A percentile compares a stretch with the other conserved stretches of the same genome.
Conservation (phyloP, 768 basidiomycete genomes). For the Lentinula boryana region DNA sequence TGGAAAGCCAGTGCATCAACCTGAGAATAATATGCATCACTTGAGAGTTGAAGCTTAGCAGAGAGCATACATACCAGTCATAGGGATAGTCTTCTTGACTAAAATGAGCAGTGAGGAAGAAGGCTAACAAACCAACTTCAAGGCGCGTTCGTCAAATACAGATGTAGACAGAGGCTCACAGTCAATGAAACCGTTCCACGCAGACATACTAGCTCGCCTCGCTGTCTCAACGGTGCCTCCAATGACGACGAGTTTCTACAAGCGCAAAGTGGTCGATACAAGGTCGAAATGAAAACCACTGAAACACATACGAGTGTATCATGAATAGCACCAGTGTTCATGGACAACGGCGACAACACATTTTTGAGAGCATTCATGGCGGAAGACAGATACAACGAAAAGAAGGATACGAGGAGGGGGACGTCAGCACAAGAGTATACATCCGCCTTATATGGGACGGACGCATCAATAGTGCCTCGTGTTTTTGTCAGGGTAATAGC, state of each 20-base stretch:
- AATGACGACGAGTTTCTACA: slow-evolving; percentile 83
- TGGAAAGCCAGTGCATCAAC: slow-evolving; percentile 87
- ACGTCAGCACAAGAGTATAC: slow-evolving; percentile 25
- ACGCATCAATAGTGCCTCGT: slow-evolving; percentile 22
- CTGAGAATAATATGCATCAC: slow-evolving; percentile 26
- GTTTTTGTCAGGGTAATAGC: slow-evolving; percentile 20
- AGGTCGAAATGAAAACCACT: not conserved
- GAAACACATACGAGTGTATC: slow-evolving; percentile 63
- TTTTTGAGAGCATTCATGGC: slow-evolving; percentile 68
- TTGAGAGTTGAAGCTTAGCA: slow-evolving; percentile 10
- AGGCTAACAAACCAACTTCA: slow-evolving; percentile 38
- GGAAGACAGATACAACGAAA: slow-evolving; percentile 13
- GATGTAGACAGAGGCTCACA: slow-evolving; percentile 38
- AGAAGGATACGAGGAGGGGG: slow-evolving; percentile 24
- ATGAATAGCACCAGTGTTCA: slow-evolving; percentile 65
- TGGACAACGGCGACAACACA: slow-evolving; percentile 64
- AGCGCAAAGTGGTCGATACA: slow-evolving; percentile 8
- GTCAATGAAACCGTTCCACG: slow-evolving; percentile 87
- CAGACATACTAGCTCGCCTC: slow-evolving; percentile 71
- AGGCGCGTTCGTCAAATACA: not conserved
- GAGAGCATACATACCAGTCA: slow-evolving; percentile 51
- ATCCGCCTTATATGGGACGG: slow-evolving; percentile 32
- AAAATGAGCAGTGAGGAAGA: slow-evolving; percentile 87
- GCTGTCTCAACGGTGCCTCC: slow-evolving; percentile 87
- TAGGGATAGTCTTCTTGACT: slow-evolving; percentile 85